Conservation (phyloP, 2,329 filamentous ascomycete genomes). For the Diatrype stigma region DNA sequence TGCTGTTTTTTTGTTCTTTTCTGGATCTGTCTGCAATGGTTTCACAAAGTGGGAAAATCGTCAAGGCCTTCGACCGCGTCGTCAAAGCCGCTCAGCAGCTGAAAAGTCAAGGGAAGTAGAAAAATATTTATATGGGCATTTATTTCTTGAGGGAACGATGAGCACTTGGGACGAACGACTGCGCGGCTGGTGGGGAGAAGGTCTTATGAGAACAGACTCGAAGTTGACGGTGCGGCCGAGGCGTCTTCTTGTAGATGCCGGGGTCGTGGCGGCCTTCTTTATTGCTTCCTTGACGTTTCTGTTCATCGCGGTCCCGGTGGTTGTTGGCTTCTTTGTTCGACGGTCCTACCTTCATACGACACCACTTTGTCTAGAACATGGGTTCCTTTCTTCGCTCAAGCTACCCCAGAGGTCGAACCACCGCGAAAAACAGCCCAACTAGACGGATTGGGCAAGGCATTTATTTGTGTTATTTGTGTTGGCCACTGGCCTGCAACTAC, state of each 20-base stretch:
- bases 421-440: constrained; percentile 6
- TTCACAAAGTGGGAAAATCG: too few species aligned
- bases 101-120: constrained; percentile 4
- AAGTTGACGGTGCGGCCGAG: constrained; percentile 14
- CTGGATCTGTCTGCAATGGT: too few species aligned
- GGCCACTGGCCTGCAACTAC: constrained; percentile 5
- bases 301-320: constrained; percentile 13
- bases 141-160: constrained; percentile 17
- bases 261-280: constrained; percentile 19
- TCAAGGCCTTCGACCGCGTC: constrained; percentile 19
- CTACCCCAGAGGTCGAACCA: constrained; percentile 8
- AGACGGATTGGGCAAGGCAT: constrained; percentile 4
- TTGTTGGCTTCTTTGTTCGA: constrained; percentile 15
- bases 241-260: constrained; percentile 26
- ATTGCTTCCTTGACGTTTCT: constrained; percentile 16
- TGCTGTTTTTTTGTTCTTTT: constrained; percentile 6
- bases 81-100: constrained; percentile 28
- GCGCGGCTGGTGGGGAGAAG: constrained; percentile 18
- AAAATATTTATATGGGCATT: constrained; percentile 14
- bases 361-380: constrained; percentile 18
- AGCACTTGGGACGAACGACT: constrained; percentile 24
- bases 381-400: constrained; percentile 17
- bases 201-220: constrained; percentile 10
- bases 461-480: constrained; percentile 4
- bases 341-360: constrained; percentile 14